Evolutionary conservation across 306 rosid genomes (phyloP), one percentile per base, ranked within the genome.

Genomic region (Vicia villosa): DNA sequence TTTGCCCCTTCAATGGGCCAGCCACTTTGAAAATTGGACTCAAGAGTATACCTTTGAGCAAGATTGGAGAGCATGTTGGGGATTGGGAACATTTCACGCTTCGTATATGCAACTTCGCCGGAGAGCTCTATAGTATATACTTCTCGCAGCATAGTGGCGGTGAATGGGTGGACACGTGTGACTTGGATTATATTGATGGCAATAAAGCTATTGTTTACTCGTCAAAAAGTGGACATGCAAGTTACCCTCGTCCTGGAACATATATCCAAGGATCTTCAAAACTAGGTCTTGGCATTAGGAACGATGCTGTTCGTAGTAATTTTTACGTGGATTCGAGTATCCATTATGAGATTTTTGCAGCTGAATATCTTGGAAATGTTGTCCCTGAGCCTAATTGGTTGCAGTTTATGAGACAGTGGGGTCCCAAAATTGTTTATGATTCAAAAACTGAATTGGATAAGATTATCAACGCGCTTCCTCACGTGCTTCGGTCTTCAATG

Each of bases 81-180:
- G 98, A 92, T 9, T 92, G 98, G 98, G 98, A 92, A 81, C 98
- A 92, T 75, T 83, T 83, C 69, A 92, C 98, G 2, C 92, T 81
- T 41, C 73, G 85, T 0, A 57, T 81, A 73, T 63, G 85, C 74
- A 81, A 81, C 59, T 77, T 81, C 73, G 15, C 8, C 4, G 82
- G 85, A 69, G 85, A 81, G 20, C 79, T 81, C 17, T 77, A 74
- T 54, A 68, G 74, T 32, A 63, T 77, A 68, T 81, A 77, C 63
- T 81, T 77, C 56, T 81, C 85, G 1, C 85, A 81, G 62, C 85
- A 81, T 67, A 81, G 80, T 73, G 85, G 85, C 10, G 82, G 82
- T 5, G 74, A 77, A 68, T 81, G 85, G 82, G 67, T 81, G 20
- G 80, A 81, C 15, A 50, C 82, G 3, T 5, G 13, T 77, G 74